Base-by-base conservation (phyloP, 2,329 filamentous ascomycete genomes). In the Talaromyces marneffei region DNA sequence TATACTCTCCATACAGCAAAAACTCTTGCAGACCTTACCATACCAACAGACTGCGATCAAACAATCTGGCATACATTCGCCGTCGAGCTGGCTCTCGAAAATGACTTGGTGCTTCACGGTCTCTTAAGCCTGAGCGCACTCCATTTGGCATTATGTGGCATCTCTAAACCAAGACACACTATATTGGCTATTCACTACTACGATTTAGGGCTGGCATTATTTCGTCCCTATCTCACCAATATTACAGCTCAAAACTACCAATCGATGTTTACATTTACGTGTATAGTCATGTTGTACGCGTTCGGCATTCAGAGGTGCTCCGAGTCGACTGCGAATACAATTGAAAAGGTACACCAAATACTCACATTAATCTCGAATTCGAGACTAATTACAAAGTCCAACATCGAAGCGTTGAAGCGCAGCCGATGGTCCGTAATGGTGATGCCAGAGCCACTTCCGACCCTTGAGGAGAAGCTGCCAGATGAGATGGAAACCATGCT, bases 221-320 rank as follows among this genome's bases (percentile, higher is more conserved):
- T 59, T 16, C 48, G 55, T 7, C 20, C 37, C 7, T 16, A 54
- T 44, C 46, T 62, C 23, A 25, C 39, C 3, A 58, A 62, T 35
- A 44, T 59, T 23, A 35, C 46, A 2, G 31, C 20, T 16, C 37
- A 46, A 14, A 59, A 57, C 14, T 58, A 62, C 27, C 39, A 62
- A 25, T 20, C 40, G 14, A 29, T 58, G 8, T 55, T 62, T 48
- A 56, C 44, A 3, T 62, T 62, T 54, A 46, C 39, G 9, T 35
- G 37, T 37, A 54, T 62, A 25, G 48, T 59, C 29, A 58, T 53
- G 39, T 23, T 55, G 8, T 59, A 62, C 31, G 48, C 55, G 8
- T 62, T 59, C 50, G 60, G 60, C 5, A 62, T 59, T 33, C 56
- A 62, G 46, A 42, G 56, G 25, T 55, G 48, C n/a, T 60, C 58